Evolutionary conservation across 2,329 filamentous ascomycete species (phyloP), one percentile per base, ranked within the genome.

Genomic region (Scedosporium minutisporum): DNA sequence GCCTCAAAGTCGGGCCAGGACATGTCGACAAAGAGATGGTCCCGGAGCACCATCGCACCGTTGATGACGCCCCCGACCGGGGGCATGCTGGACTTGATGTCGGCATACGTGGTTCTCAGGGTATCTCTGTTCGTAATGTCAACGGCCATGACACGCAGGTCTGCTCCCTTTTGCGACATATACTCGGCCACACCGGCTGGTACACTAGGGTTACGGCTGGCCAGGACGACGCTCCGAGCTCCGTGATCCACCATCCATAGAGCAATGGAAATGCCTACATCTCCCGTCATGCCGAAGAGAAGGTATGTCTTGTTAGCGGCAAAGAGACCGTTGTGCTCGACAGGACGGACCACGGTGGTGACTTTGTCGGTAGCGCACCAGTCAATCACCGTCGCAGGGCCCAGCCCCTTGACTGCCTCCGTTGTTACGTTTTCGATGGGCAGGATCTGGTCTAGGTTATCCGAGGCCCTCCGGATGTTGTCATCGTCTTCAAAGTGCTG

Each of bases 31-130:
- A 72, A 66, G 2, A 69, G 62, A 38, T 61, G 63, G 61, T 75
- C 72, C 1, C 67, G 57, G 0, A 77, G 64, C 5, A 77, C 68
- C 71, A 75, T 72, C 10, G 75, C 74, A 2, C 73, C 74, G 44
- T 77, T 72, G 2, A 69, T 69, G 5, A 77, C 72, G 27, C 75
- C 75, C 0, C 65, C 71, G 14, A 77, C 69, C 0, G 70, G 69
- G 1, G 75, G 75, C 66, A 75, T 68, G 0, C 64, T 66, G 7
- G 66, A 61, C 2, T 63, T 53, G 7, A 76, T 71, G 14, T 61
- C 62, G 3, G 38, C 44, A 16, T 62, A 67, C 53, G 29, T 67
- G 10, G 64, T 61, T 3, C 33, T 38, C 33, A 38, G 33, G 10
- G 33, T 10, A 38, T 38, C 33, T 44, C 62, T 60, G 55, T 68